Percentiles rank a stretch among this genome's conserved stretches.
Conservation (phyloP, 2,329 filamentous ascomycete species). For the Talaromyces funiculosus region DNA sequence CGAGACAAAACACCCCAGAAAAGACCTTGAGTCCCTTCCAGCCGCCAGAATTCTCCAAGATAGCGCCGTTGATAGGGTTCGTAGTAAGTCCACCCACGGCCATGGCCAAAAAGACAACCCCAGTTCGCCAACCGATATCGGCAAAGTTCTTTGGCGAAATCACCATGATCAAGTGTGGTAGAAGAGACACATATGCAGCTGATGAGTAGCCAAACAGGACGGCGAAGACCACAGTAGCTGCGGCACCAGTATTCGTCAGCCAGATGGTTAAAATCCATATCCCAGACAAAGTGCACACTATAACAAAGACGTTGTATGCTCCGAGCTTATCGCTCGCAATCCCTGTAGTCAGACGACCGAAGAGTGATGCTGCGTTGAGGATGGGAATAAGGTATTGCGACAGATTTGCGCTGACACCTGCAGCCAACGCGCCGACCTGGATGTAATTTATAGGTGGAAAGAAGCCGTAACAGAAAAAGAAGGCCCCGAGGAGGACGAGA, state of each 20-base stretch:
- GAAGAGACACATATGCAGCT: conserved; percentile 15
- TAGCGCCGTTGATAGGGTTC: background rate
- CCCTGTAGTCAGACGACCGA: conserved; percentile 30
- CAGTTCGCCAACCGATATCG: background rate
- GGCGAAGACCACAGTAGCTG: conserved; percentile 26
- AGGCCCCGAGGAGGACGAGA: conserved; percentile 17
- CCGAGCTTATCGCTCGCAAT: conserved; percentile 30
- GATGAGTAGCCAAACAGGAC: conserved; percentile 29
- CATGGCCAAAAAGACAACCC: background rate
- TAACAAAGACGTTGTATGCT: conserved; percentile 24
- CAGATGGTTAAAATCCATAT: conserved; percentile 24
- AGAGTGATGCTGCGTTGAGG: conserved; percentile 29
- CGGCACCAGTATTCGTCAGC: conserved; percentile 22
- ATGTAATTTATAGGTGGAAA: conserved; percentile 29
- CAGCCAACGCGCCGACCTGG: conserved; percentile 20
- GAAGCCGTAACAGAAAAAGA: conserved; percentile 24
- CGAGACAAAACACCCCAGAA: background rate
- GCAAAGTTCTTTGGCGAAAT: background rate
- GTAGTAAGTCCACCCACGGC: background rate
- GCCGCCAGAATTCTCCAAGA: background rate
- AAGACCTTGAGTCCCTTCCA: background rate
- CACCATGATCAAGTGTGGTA: background rate
- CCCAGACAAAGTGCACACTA: conserved; percentile 19
- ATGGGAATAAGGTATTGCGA: conserved; percentile 25
- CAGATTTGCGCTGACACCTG: conserved; percentile 19